These are phyloP conservation scores for Onygenales sp. DNA, from an alignment of 2,329 filamentous ascomycete species.

Conservation along the genomic window DNA sequence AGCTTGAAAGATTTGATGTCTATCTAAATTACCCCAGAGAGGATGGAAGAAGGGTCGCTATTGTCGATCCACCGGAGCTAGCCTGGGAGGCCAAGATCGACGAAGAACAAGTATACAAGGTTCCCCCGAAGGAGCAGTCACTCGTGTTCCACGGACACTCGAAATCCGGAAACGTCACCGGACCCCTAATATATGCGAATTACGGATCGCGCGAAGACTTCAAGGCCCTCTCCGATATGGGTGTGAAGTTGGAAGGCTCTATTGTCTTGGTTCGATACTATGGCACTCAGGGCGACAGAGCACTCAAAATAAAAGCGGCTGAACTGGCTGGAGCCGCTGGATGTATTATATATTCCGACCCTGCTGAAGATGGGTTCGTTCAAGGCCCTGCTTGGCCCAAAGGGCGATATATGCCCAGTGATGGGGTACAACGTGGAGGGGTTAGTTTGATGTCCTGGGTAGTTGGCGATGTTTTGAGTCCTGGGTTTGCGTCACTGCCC, in stretches of 20 bases:
- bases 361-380: conserved; percentile 69
- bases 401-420: conserved; percentile 69
- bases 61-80: conserved; percentile 60
- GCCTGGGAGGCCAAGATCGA: conserved; percentile 76
- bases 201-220: conserved; percentile 84
- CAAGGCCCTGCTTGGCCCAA: conserved; percentile 64
- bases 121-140: conserved; percentile 58
- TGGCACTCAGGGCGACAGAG: conserved; percentile 62
- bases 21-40: conserved; percentile 85
- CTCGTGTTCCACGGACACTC: conserved; percentile 82
- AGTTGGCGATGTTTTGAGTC: conserved; percentile 83
- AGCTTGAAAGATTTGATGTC: conserved; percentile 70
- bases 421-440: conserved; percentile 71
- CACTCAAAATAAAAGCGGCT: conserved; percentile 80
- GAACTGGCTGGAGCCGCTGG: conserved; percentile 78
- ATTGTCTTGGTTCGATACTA: conserved; percentile 78
- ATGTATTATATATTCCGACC: conserved; percentile 88
- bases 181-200: conserved; percentile 84
- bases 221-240: conserved; percentile 57
- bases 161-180: conserved; percentile 73
- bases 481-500: conserved; percentile 59
- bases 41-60: conserved; percentile 69
- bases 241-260: conserved; percentile 64
- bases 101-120: conserved; percentile 62
- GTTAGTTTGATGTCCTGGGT: conserved; percentile 77